phyloP scores from a whole-genome alignment of 2,329 filamentous ascomycete species.

The Mycocentrospora acerina region DNA sequence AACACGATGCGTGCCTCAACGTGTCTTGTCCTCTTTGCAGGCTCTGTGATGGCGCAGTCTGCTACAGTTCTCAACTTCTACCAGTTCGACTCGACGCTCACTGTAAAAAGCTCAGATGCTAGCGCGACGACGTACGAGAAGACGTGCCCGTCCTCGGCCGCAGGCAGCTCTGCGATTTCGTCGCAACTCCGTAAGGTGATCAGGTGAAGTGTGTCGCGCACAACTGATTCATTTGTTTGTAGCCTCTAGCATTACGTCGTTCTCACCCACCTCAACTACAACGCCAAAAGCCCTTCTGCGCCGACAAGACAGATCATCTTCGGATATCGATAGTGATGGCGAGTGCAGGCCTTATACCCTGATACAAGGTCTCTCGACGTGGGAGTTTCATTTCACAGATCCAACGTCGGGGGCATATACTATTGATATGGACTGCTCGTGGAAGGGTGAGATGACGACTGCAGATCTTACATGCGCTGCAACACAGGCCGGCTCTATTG shows the following conservation, averaged over 20 bases:
- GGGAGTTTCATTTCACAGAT: conserved; percentile 22
- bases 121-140: conserved; percentile 26
- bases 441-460: conserved; percentile 19
- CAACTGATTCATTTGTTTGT: neutral
- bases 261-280: conserved; percentile 9
- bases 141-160: conserved; percentile 11
- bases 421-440: conserved; percentile 21
- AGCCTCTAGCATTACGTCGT: conserved; percentile 8
- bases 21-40: conserved; percentile 16
- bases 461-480: conserved; percentile 26
- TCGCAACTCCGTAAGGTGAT: neutral
- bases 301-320: conserved; percentile 10
- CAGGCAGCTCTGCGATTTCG: conserved; percentile 13
- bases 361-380: conserved; percentile 25
- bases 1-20: conserved; percentile 21
- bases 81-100: conserved; percentile 15
- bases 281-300: conserved; percentile 20
- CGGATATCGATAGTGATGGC: conserved; percentile 3
- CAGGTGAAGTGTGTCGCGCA: no score
- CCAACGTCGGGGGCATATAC: conserved; percentile 20
- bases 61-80: conserved; percentile 19
- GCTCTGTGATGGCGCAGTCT: conserved; percentile 19
- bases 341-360: conserved; percentile 25
- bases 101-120: conserved; percentile 19
- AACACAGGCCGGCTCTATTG: conserved; percentile 12